A percentile compares a stretch with the other conserved stretches of the same genome.
These are phyloP conservation scores for Candida sp. DNA, from an alignment of 1,139 yeast species.

Conservation along the genomic window DNA sequence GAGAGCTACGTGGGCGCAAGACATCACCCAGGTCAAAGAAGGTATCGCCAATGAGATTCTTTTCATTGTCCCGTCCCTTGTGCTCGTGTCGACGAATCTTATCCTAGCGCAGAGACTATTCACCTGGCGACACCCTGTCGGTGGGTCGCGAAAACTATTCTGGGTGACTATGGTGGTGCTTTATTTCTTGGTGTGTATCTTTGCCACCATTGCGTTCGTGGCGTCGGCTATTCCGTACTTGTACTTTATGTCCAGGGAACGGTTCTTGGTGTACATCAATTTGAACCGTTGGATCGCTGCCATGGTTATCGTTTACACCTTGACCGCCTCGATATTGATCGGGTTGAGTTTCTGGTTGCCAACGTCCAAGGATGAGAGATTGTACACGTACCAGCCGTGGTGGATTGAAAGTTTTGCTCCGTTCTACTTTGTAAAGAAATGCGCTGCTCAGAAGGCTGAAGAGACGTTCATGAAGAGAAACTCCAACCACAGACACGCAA, in stretches of 20 bases:
- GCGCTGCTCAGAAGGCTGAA: slow-evolving; percentile 45
- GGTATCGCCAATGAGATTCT: slow-evolving; percentile 40
- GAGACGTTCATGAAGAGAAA: slow-evolving; percentile 47
- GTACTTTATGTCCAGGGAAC: slow-evolving; percentile 24
- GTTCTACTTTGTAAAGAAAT: slow-evolving; percentile 42
- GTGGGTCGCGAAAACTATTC: slow-evolving; percentile 42
- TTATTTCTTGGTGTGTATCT: slow-evolving; percentile 31
- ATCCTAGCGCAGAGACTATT: slow-evolving; percentile 47
- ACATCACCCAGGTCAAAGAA: slow-evolving; percentile 24
- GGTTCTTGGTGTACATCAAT: slow-evolving; percentile 5
- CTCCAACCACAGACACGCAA: slow-evolving; percentile 47
- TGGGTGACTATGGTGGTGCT: slow-evolving; percentile 36
- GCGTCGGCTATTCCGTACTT: slow-evolving; percentile 42
- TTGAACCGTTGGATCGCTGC: slow-evolving; percentile 40
- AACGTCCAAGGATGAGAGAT: slow-evolving; percentile 49
- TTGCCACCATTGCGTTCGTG: slow-evolving; percentile 34
- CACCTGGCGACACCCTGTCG: slow-evolving; percentile 53
- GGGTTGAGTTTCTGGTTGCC: slow-evolving; percentile 58
- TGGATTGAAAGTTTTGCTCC: slow-evolving; percentile 50
- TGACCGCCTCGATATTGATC: slow-evolving; percentile 55
- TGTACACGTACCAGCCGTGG: slow-evolving; percentile 52
- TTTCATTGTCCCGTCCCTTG: slow-evolving; percentile 35
- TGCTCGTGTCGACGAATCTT: slow-evolving; percentile 40
- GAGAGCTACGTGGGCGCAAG: slow-evolving; percentile 34
- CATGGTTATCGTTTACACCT: slow-evolving; percentile 57